These are phyloP conservation scores for Trichoderma arundinaceum DNA, from an alignment of 2,329 filamentous ascomycete genomes.

Conservation along the genomic window DNA sequence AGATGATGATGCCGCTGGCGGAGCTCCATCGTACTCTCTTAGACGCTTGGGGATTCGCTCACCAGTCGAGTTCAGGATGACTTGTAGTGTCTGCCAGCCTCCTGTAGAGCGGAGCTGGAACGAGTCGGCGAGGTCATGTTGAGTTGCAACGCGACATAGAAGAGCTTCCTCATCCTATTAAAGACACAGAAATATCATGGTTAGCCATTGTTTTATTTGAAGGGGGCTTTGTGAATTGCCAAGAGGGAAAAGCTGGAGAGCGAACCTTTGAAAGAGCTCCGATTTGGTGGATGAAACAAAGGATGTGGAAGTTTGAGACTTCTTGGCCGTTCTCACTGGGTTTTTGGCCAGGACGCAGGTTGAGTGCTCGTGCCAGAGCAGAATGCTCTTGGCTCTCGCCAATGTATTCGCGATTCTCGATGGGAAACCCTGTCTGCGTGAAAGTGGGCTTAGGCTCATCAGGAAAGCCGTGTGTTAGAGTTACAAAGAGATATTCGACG, in stretches of 20 bases:
- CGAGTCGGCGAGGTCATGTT: constrained; percentile 79
- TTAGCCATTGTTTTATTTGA: constrained; percentile 8
- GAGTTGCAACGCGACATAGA: constrained; percentile 82
- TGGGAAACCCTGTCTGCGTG: constrained; percentile 74
- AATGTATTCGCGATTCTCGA: constrained; percentile 88
- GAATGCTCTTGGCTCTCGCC: constrained; percentile 84
- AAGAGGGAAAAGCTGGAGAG: constrained; percentile 21
- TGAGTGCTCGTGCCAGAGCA: constrained; percentile 70
- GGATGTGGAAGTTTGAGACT: constrained; percentile 90
- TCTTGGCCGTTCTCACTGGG: constrained; percentile 66
- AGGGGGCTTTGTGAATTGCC: no score
- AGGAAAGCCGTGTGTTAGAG: constrained; percentile 94
- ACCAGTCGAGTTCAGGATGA: constrained; percentile 96
- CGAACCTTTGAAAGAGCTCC: constrained; percentile 83
- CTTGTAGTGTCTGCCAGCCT: constrained; percentile 92
- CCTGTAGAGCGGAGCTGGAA: constrained; percentile 83
- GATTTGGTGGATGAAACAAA: constrained; percentile 84
- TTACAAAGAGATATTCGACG: constrained; percentile 94
- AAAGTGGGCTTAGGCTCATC: constrained; percentile 79
- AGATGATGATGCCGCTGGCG: constrained; percentile 37
- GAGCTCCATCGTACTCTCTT: constrained; percentile 49
- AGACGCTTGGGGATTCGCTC: constrained; percentile 86
- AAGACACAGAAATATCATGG: background rate
- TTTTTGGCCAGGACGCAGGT: constrained; percentile 64
- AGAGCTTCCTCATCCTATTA: constrained; percentile 84